Evolutionary conservation across 805 yeast genomes (phyloP).

Genomic region (Ogataea degrootiae): DNA sequence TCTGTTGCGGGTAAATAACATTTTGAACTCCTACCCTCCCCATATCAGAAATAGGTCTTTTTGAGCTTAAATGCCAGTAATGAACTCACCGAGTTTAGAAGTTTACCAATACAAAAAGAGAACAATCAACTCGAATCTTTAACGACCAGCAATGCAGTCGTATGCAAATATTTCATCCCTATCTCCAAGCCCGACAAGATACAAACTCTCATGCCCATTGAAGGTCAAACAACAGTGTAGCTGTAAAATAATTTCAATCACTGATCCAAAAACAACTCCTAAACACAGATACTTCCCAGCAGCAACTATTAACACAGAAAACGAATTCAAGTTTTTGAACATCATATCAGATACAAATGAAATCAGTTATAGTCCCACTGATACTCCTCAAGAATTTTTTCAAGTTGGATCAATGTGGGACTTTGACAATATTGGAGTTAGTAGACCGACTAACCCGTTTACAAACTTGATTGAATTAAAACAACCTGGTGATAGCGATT

Average conservation of each 20-base stretch:
- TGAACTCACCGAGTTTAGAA: not conserved
- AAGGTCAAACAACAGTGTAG: constrained; percentile 3
- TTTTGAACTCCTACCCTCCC: too few species aligned
- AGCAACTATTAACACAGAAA: not conserved
- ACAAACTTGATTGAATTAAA: not conserved
- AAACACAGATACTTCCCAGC: not conserved
- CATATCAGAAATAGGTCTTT: too few species aligned
- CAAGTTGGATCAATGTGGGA: constrained; percentile 64
- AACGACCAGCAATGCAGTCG: not conserved
- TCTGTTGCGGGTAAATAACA: too few species aligned
- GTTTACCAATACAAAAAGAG: too few species aligned
- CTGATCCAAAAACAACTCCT: not conserved
- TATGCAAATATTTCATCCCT: not conserved
- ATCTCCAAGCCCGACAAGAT: not conserved
- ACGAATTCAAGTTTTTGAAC: not conserved
- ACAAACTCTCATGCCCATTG: constrained; percentile 7
- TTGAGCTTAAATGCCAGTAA: too few species aligned
- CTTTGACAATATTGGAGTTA: constrained; percentile 75
- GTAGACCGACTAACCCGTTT: constrained; percentile 32
- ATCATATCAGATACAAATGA: not conserved
- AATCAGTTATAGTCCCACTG: not conserved
- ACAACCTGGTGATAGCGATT: constrained; percentile 7
- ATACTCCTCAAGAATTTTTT: constrained; percentile 25
- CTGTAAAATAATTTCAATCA: constrained; percentile 8
- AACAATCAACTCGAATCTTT: not conserved